Evolutionary conservation across 2,329 filamentous ascomycete species (phyloP), one percentile per base, ranked within the genome.

Genomic region (Fusarium sp.): DNA sequence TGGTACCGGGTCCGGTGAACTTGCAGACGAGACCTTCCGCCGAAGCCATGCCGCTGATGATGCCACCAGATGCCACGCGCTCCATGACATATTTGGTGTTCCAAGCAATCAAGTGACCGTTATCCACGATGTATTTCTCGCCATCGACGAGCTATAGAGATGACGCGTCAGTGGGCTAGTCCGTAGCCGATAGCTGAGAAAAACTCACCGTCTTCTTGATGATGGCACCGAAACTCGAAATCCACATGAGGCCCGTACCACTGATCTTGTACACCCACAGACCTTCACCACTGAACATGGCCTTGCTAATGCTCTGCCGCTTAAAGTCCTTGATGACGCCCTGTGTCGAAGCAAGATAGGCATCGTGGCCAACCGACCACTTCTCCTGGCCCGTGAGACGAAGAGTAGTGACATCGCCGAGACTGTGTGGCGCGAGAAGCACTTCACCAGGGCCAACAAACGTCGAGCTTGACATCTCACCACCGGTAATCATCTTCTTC

Each of bases 31-130:
- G 85, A 0, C 96, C 96, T 83, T 99, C 96, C 0, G 89, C 93
- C 0, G 94, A 92, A 31, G 92, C 91, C 24, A 98, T 83, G 11
- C 92, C 92, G n/a, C 94, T 96, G n/a, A 99, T 93, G 72, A 99
- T 91, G 40, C 96, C 96, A 3, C 96, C 96, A 4, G 93, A 96
- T 0, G 96, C 92, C 5, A 97, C 93, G 18, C 96, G 92, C 84
- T 98, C 95, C 72, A 99, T 91, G 6, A 94, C 89, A 79, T 98
- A 99, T 79, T 97, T 94, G 80, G 93, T 95, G 81, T 98, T 98
- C 96, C 96, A 99, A 0, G 96, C 96, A 0, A 98, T 95, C 1
- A 98, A 87, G 77, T 98, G 95, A 4, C 94, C 94, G 78, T 98
- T 98, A 79, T 98, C 94, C 66, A 98, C 92, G 74, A 96, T 94